These are phyloP conservation scores for Albophoma yamanashiensis DNA, from an alignment of 2,329 filamentous ascomycete species.

Conservation along the genomic window DNA sequence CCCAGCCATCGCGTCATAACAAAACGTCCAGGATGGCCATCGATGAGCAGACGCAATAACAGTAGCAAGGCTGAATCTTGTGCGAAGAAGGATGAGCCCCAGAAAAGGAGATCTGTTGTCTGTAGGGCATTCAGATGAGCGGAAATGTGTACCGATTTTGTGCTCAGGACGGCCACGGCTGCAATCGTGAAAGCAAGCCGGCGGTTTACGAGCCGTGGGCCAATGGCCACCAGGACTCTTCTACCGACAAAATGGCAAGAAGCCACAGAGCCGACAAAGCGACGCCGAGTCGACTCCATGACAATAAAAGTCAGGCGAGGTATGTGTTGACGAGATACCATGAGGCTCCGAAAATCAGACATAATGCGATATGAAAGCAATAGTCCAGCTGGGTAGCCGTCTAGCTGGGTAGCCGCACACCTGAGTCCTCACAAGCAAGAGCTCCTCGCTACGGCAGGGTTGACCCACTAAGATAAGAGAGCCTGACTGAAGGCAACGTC, in stretches of 20 bases:
- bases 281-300: neutral
- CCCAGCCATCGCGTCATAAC: neutral
- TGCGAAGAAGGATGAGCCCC: slow-evolving; percentile 13
- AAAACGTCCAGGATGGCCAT: neutral
- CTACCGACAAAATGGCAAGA: neutral
- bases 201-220: slow-evolving; percentile 3
- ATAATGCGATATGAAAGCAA: neutral
- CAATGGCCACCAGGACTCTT: neutral
- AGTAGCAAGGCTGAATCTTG: slow-evolving; percentile 12
- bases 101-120: slow-evolving; percentile 7
- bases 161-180: slow-evolving; percentile 9
- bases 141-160: slow-evolving; percentile 13
- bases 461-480: neutral
- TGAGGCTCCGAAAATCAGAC: neutral
- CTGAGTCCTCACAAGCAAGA: neutral
- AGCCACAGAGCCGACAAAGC: neutral
- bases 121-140: slow-evolving; percentile 10
- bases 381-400: neutral
- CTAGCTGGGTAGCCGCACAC: neutral
- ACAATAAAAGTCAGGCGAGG: neutral
- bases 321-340: neutral
- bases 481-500: neutral
- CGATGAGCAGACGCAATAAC: slow-evolving; percentile 10
- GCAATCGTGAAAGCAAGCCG: slow-evolving; percentile 12
- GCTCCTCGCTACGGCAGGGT: neutral